Evolutionary conservation across 495 filamentous ascomycete genomes (phyloP).

Genomic region (Neurospora tetrasperma): DNA sequence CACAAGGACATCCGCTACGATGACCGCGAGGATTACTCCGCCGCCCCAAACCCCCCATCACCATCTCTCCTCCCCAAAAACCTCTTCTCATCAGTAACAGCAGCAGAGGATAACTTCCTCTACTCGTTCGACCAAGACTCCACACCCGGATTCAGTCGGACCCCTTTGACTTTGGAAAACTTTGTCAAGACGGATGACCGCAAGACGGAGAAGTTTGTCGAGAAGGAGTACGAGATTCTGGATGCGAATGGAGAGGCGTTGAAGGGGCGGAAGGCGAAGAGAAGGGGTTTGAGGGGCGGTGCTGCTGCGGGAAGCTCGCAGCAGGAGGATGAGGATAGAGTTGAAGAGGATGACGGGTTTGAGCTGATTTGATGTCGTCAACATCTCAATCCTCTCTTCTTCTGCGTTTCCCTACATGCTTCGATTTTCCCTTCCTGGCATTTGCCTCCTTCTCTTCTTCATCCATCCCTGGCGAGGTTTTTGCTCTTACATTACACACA

Average conservation of each 20-base stretch:
- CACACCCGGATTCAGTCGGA: constrained; percentile 16
- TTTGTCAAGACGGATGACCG: constrained; percentile 32
- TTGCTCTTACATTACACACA: too few species aligned
- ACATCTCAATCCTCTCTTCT: background rate
- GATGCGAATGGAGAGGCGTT: constrained; percentile 34
- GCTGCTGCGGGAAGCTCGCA: background rate
- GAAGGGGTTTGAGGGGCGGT: constrained; percentile 5
- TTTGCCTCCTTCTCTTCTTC: background rate
- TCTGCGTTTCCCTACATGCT: too few species aligned
- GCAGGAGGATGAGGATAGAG: background rate
- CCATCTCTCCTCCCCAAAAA: constrained; percentile 18
- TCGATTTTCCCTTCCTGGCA: too few species aligned
- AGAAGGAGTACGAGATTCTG: constrained; percentile 39
- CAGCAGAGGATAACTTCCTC: constrained; percentile 27
- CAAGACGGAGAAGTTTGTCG: constrained; percentile 36
- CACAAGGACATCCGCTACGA: constrained; percentile 24
- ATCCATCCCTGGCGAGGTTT: too few species aligned
- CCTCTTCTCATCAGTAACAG: constrained; percentile 14
- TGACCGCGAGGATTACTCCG: background rate
- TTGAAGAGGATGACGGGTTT: constrained; percentile 35
- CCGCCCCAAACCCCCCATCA: background rate
- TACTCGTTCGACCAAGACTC: constrained; percentile 36
- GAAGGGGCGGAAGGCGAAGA: constrained; percentile 31
- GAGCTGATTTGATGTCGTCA: constrained; percentile 21
- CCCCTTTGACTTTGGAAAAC: constrained; percentile 30